phyloP scores from a whole-genome alignment of 2,329 filamentous ascomycete species.

The Aspergillus terreus region DNA sequence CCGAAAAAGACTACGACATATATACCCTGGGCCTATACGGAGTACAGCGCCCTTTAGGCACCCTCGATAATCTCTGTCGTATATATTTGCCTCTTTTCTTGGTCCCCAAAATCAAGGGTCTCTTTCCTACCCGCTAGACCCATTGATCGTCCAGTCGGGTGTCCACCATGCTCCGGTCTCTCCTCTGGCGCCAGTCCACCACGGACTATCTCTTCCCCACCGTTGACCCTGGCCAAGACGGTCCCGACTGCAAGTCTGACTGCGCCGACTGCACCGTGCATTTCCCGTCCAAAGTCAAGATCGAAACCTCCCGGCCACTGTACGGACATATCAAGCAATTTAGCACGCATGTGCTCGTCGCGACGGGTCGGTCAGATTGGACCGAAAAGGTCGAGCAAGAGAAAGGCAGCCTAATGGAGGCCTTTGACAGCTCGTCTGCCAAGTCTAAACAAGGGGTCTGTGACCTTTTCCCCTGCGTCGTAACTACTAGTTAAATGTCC shows the following conservation, averaged over 20 bases:
- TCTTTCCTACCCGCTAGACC: neutral
- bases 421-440: conserved; percentile 44
- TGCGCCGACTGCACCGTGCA: conserved; percentile 36
- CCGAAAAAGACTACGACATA: neutral
- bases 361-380: conserved; percentile 38
- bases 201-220: conserved; percentile 33
- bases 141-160: neutral
- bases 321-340: conserved; percentile 37
- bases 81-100: neutral
- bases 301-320: conserved; percentile 27
- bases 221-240: conserved; percentile 31
- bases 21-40: too few relatives aligned
- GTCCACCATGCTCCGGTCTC: conserved; percentile 28
- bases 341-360: conserved; percentile 33
- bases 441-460: conserved; percentile 65
- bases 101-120: neutral
- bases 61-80: neutral
- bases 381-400: conserved; percentile 31
- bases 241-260: conserved; percentile 32
- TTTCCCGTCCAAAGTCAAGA: conserved; percentile 33
- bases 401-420: conserved; percentile 51
- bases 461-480: neutral
- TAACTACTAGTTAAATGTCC: neutral
- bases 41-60: too few relatives aligned
- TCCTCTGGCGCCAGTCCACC: conserved; percentile 22